phyloP scores from a whole-genome alignment of 495 filamentous ascomycete genomes.

The Chaetomium cochliodes region DNA sequence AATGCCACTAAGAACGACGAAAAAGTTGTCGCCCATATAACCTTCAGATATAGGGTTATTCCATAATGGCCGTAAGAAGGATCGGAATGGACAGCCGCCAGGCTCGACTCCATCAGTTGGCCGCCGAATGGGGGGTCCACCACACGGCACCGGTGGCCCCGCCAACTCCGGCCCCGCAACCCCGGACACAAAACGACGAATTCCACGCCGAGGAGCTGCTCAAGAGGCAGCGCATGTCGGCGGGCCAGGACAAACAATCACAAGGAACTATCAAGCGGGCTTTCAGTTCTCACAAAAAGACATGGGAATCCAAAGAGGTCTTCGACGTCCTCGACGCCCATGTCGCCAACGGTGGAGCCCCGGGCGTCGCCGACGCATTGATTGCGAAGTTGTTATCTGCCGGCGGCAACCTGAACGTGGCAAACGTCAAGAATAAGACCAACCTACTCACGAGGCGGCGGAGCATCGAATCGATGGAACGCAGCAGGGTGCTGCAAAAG shows the following conservation, averaged over 20 bases:
- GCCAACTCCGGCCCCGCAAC: slow-evolving; percentile 23
- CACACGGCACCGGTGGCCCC: slow-evolving; percentile 30
- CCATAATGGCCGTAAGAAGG: neutral
- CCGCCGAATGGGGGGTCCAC: slow-evolving; percentile 39
- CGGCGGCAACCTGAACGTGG: slow-evolving; percentile 46
- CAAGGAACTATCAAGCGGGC: slow-evolving; percentile 44
- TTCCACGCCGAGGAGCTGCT: slow-evolving; percentile 46
- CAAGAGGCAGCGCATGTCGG: slow-evolving; percentile 39
- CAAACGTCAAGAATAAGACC: slow-evolving; percentile 40
- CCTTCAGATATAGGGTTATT: neutral
- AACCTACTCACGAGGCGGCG: slow-evolving; percentile 43
- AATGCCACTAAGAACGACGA: neutral
- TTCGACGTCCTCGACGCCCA: slow-evolving; percentile 46
- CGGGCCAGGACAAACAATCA: slow-evolving; percentile 31
- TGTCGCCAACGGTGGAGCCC: slow-evolving; percentile 42
- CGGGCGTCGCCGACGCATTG: slow-evolving; percentile 49
- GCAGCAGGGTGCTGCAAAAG: slow-evolving; percentile 44
- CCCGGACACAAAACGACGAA: slow-evolving; percentile 43
- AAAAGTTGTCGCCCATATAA: neutral
- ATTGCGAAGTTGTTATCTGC: slow-evolving; percentile 43
- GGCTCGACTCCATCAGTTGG: slow-evolving; percentile 40
- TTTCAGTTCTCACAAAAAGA: slow-evolving; percentile 47
- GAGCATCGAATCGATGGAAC: slow-evolving; percentile 46
- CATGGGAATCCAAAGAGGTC: slow-evolving; percentile 50
- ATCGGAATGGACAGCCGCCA: slow-evolving; percentile 34